Evolutionary conservation across 176 grass and related monocot species (phyloP).

Genomic region (Stipa capillata): DNA sequence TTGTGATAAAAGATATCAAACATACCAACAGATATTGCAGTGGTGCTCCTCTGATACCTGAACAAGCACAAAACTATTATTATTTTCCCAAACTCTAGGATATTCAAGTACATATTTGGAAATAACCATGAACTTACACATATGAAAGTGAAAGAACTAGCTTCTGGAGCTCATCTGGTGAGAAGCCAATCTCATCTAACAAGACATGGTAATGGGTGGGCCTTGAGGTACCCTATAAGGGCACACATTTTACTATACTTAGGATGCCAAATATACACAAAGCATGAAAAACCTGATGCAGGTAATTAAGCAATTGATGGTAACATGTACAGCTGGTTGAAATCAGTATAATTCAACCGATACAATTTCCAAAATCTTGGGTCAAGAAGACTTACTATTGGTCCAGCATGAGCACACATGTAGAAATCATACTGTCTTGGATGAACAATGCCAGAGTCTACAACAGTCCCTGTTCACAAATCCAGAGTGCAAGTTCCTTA

Average conservation of each 20-base stretch:
- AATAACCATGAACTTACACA: conserved; percentile 54
- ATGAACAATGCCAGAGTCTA: conserved; percentile 75
- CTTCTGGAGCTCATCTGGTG: conserved; percentile 70
- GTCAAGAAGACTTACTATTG: conserved; percentile 61
- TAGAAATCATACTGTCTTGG: conserved; percentile 88
- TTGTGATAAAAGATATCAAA: neutral
- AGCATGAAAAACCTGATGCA: neutral
- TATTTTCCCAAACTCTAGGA: neutral
- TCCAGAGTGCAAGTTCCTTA: neutral
- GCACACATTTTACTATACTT: conserved; percentile 1
- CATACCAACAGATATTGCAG: conserved; percentile 80
- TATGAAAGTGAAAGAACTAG: conserved; percentile 86
- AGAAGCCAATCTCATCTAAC: conserved; percentile 75
- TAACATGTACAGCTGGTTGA: neutral
- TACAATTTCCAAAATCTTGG: neutral
- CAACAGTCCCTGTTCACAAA: conserved; percentile 57
- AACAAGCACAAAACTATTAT: conserved; percentile 1
- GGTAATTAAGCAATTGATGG: neutral
- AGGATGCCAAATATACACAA: conserved; percentile 1
- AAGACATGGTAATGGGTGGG: conserved; percentile 93
- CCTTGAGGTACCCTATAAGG: conserved; percentile 63
- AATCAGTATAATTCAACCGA: neutral
- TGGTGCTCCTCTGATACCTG: conserved; percentile 98
- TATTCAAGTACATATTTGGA: neutral
- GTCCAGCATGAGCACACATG: conserved; percentile 84